Conservation (phyloP, 805 yeast genomes). For the Ogataea saltuana region DNA sequence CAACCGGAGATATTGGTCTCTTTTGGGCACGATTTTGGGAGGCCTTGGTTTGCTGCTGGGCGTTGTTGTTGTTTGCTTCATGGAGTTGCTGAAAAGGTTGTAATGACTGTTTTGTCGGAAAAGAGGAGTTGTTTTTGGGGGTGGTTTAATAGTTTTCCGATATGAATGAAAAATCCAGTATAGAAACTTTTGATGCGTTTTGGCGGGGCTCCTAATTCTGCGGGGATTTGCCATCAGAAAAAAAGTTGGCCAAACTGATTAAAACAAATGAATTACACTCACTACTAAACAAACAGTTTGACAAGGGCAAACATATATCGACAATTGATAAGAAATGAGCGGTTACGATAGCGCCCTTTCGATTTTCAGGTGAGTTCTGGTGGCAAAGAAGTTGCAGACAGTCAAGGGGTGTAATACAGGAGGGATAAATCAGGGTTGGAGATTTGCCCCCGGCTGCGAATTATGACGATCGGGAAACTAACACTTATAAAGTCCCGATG, state of each 20-base stretch:
- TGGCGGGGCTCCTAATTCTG: slow-evolving; percentile 1
- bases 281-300: too few species aligned
- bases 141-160: too few species aligned
- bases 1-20: slow-evolving; percentile 60
- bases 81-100: too few species aligned
- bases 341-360: slow-evolving; percentile 99
- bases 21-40: slow-evolving; percentile 48
- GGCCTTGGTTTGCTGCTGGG: slow-evolving; percentile 14
- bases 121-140: too few species aligned
- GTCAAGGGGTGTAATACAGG: not conserved
- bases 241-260: not conserved
- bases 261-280: not conserved
- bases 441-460: too few species aligned
- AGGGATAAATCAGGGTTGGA: not conserved
- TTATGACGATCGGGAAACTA: too few species aligned
- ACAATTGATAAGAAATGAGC: slow-evolving; percentile 58
- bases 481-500: slow-evolving; percentile 75
- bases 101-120: too few species aligned
- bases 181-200: too few species aligned
- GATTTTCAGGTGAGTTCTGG: slow-evolving; percentile 77
- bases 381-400: not conserved
- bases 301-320: not conserved
- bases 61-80: slow-evolving; percentile 7
- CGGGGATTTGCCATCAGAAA: slow-evolving; percentile 10
- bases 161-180: too few species aligned